Evolutionary conservation across 139 green algal genomes (phyloP).

Genomic region (Micractinium conductrix): DNA sequence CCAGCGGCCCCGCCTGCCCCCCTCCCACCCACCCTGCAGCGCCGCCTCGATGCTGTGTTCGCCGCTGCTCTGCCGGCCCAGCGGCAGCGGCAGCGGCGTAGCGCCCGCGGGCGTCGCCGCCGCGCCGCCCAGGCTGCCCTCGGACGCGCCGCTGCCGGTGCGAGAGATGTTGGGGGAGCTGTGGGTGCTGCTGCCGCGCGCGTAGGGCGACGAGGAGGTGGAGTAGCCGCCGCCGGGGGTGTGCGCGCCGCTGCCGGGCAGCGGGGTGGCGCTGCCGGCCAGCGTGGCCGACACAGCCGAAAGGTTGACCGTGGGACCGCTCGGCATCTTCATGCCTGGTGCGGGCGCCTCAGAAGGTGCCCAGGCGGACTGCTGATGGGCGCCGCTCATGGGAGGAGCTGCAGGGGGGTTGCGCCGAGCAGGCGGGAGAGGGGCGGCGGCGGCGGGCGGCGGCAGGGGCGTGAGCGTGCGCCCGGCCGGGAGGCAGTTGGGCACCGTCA

Average conservation of each 20-base stretch:
- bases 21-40: constrained; percentile 20
- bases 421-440: neutral
- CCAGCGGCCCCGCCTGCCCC: too few species aligned
- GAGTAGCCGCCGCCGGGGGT: constrained; percentile 19
- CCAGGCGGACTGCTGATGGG: constrained; percentile 5
- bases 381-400: neutral
- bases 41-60: constrained; percentile 10
- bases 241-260: too few species aligned
- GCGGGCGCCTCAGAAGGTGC: neutral
- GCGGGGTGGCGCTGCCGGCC: neutral
- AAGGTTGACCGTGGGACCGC: neutral
- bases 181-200: constrained; percentile 8
- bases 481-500: constrained; percentile 15
- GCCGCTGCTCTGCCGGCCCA: neutral
- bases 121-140: neutral
- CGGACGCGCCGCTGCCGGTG: constrained; percentile 19
- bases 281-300: constrained; percentile 26
- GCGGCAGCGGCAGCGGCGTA: neutral
- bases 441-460: neutral
- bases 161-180: constrained; percentile 28
- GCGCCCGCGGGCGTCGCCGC: neutral
- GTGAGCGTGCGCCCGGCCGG: neutral
- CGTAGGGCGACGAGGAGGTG: constrained; percentile 6
- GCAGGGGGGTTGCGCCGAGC: neutral
- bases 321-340: constrained; percentile 3